These are phyloP conservation scores for Usnea hakonensis DNA, from an alignment of 495 filamentous ascomycete genomes.

Conservation along the genomic window DNA sequence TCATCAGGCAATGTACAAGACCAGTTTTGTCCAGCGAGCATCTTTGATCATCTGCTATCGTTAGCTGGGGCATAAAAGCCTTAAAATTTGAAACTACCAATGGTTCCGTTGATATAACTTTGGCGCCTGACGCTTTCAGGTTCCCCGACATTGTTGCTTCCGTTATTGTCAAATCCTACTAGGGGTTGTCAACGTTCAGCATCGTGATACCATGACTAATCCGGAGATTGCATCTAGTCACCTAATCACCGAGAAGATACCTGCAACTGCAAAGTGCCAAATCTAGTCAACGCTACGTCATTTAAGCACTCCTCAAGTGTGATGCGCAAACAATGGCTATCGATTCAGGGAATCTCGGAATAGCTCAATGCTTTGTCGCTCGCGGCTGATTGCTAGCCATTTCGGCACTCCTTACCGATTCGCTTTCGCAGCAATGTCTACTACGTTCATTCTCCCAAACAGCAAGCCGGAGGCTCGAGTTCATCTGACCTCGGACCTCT, in stretches of 20 bases:
- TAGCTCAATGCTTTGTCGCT: slow-evolving; percentile 18
- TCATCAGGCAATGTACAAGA: slow-evolving; percentile 21
- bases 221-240: neutral
- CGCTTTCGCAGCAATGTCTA: slow-evolving; percentile 30
- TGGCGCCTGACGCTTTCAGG: slow-evolving; percentile 29
- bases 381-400: slow-evolving; percentile 17
- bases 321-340: too few species aligned
- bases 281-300: too few species aligned
- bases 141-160: slow-evolving; percentile 3
- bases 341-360: neutral
- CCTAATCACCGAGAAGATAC: neutral
- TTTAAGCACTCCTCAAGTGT: too few species aligned
- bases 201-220: too few species aligned
- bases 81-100: slow-evolving; percentile 34
- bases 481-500: slow-evolving; percentile 50
- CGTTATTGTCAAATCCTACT: neutral
- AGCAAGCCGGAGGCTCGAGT: slow-evolving; percentile 40
- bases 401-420: neutral
- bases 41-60: slow-evolving; percentile 41
- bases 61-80: slow-evolving; percentile 17
- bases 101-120: slow-evolving; percentile 43
- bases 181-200: too few species aligned
- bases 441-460: slow-evolving; percentile 43
- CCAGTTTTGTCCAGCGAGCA: slow-evolving; percentile 66
- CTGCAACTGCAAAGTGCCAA: too few species aligned